Evolutionary conservation across 306 rosid genomes (phyloP).

Genomic region (Luffa acutangula): DNA sequence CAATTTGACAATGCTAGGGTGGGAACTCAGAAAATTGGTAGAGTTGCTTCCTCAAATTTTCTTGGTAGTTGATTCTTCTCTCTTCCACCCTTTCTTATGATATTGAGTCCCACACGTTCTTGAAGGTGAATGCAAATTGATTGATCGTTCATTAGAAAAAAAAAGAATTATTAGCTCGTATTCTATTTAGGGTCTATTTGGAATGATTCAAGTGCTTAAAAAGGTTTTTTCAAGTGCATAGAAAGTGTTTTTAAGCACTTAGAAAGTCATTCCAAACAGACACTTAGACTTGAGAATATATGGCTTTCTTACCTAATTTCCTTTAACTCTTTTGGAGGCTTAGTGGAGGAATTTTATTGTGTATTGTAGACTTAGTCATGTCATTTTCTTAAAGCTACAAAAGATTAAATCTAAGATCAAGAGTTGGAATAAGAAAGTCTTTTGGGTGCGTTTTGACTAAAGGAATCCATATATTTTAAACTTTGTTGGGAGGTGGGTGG

Average conservation of each 20-base stretch:
- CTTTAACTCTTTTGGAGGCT: neutral
- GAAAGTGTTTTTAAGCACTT: no score
- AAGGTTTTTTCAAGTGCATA: no score
- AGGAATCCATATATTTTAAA: neutral
- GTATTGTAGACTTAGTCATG: neutral
- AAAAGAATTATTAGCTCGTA: neutral
- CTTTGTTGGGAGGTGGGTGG: neutral
- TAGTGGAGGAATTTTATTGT: neutral
- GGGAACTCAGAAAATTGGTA: neutral
- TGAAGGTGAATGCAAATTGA: neutral
- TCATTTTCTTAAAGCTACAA: no score
- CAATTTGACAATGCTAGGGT: neutral
- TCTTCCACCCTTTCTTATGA: neutral
- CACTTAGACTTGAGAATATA: no score
- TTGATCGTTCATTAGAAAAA: neutral
- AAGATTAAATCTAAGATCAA: no score
- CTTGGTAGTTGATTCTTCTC: neutral
- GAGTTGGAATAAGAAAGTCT: neutral
- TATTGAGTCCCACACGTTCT: neutral
- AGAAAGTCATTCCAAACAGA: no score
- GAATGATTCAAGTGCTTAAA: no score
- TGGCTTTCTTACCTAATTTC: neutral
- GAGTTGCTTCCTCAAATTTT: neutral
- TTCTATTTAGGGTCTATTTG: neutral
- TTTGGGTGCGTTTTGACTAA: neutral